Percentiles rank a stretch among this genome's conserved stretches.
These are phyloP conservation scores for Croton setiger DNA, from an alignment of 441 rosid genomes.

Conservation along the genomic window DNA sequence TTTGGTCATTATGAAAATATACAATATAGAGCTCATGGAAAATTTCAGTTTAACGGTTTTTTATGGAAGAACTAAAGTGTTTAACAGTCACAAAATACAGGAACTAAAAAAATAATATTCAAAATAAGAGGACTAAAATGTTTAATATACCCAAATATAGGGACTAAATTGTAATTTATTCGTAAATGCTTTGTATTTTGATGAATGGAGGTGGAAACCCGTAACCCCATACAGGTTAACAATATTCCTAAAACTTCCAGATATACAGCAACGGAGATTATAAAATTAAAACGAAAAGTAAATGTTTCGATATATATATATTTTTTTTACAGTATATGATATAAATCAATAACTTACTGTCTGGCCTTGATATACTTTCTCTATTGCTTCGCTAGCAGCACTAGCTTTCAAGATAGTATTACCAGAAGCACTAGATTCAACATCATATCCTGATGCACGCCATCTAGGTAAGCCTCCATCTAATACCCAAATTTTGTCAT, in stretches of 20 bases:
- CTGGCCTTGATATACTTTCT: slow-evolving; percentile 84
- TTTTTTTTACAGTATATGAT: background rate
- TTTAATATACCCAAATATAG: too few relatives aligned
- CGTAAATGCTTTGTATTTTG: background rate
- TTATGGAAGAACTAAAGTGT: too few relatives aligned
- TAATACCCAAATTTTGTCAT: slow-evolving; percentile 89
- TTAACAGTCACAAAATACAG: too few relatives aligned
- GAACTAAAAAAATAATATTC: too few relatives aligned
- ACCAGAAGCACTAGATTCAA: slow-evolving; percentile 93
- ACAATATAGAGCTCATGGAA: too few relatives aligned
- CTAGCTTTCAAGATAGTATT: slow-evolving; percentile 87
- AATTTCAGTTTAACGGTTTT: too few relatives aligned
- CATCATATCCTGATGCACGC: slow-evolving; percentile 94
- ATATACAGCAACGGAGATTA: background rate
- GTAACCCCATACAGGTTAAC: background rate
- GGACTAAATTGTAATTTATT: too few relatives aligned
- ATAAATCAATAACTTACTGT: slow-evolving; percentile 42
- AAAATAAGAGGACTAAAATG: too few relatives aligned
- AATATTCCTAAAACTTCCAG: background rate
- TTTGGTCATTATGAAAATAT: too few relatives aligned
- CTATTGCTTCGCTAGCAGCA: slow-evolving; percentile 94
- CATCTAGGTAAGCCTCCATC: slow-evolving; percentile 98
- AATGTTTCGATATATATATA: background rate
- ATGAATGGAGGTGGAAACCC: background rate
- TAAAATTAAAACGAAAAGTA: background rate